Base-by-base conservation (phyloP, 2,329 filamentous ascomycete species). In the Trichoderma polysporum region DNA sequence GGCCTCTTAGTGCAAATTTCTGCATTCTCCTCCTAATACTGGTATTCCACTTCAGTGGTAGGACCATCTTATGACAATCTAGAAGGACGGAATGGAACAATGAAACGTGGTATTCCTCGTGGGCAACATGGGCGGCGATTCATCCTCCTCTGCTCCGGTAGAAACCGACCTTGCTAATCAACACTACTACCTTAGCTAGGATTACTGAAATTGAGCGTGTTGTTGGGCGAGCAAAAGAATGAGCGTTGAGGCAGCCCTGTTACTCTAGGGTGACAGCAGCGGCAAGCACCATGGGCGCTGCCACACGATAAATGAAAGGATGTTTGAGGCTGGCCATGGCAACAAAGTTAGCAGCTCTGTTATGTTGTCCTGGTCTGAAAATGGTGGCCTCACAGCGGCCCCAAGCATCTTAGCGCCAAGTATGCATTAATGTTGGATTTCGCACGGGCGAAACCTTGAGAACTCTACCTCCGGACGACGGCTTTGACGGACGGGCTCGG, bases 51-150 rank as follows among this genome's bases (percentile, higher is more conserved):
- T 35, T 54, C 59, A 10, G 37, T 45, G 49, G 35, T 33, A 41
- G 27, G 25, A 5, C 35, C 60, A 53, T 64, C 19, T 22, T 47
- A 47, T 50, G n/a, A 3, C 8, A 39, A 53, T 35, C 49, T 56
- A 56, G 60, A 56, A 64, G 49, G 35, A 33, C 53, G 60, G 27
- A 56, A 47, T 64, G 50, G 27, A 45, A 64, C 50, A 35, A 35
- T 25, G 60, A 64, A 64, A 45, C 60, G 60, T 64, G 60, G 49
- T n/a, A 56, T 56, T 35, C 60, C 60, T 53, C 35, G 47, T 25
- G n/a, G 57, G 31, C 19, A 31, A 27, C 45, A 50, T 61, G 45
- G 8, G 19, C 10, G 9, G 22, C 27, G 35, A 52, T 53, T 53
- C 17, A 33, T 56, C 17, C n/a, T n/a, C 47, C 47, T 25, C 17